Conservation (phyloP, 495 filamentous ascomycete species). For the Cryomyces minteri region DNA sequence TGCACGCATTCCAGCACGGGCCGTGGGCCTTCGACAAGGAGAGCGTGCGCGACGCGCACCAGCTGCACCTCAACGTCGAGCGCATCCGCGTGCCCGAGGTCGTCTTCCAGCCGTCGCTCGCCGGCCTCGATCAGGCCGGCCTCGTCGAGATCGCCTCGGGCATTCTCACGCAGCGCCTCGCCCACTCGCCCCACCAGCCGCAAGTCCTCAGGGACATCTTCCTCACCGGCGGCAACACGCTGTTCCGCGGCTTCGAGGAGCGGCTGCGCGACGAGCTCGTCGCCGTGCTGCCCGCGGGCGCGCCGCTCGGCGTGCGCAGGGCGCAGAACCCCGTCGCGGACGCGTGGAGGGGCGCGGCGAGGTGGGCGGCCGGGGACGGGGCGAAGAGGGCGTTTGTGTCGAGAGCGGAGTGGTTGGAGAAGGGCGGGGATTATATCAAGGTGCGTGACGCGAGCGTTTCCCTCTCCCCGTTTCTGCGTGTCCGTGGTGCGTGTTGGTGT, state of each 20-base stretch:
- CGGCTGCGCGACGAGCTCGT: slow-evolving; percentile 53
- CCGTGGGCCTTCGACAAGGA: slow-evolving; percentile 71
- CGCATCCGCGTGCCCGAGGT: slow-evolving; percentile 92
- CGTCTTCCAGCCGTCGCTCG: slow-evolving; percentile 87
- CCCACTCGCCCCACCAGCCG: slow-evolving; percentile 33
- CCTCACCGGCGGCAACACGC: slow-evolving; percentile 79
- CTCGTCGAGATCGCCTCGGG: slow-evolving; percentile 76
- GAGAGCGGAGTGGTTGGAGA: slow-evolving; percentile 19
- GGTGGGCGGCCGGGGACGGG: slow-evolving; percentile 37
- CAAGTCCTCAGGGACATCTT: slow-evolving; percentile 72
- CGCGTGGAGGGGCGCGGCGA: slow-evolving; percentile 82
- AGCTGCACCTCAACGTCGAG: slow-evolving; percentile 91
- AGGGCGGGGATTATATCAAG: slow-evolving; percentile 22
- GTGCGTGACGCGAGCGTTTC: no score
- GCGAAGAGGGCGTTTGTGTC: slow-evolving; percentile 12
- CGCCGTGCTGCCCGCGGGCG: slow-evolving; percentile 51
- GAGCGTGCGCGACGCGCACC: slow-evolving; percentile 62
- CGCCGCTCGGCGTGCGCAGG: slow-evolving; percentile 41
- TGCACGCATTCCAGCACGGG: slow-evolving; percentile 79
- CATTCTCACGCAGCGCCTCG: slow-evolving; percentile 64
- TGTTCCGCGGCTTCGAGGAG: slow-evolving; percentile 77
- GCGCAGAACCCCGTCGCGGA: slow-evolving; percentile 63
- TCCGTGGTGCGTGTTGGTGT: no score
- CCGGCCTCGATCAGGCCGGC: slow-evolving; percentile 87
- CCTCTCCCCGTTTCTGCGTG: no score